phyloP scores from a whole-genome alignment of 1,284 basidiomycete genomes.

The Cutaneotrichosporon cavernicola region DNA sequence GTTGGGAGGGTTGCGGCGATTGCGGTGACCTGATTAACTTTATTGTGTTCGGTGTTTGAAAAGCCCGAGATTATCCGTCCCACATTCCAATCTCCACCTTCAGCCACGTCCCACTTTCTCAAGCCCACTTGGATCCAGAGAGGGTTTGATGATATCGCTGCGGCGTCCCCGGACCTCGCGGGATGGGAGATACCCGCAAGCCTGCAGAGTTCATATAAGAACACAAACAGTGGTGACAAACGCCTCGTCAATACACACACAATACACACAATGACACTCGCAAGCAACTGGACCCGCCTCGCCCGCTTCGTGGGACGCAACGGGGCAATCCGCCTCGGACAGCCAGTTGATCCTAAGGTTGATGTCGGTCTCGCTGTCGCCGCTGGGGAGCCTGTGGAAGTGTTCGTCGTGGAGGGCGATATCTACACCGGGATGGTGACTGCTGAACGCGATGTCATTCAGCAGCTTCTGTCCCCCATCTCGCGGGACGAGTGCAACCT shows the following conservation, averaged over 20 bases:
- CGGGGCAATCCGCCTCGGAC: conserved; percentile 31
- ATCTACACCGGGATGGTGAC: conserved; percentile 17
- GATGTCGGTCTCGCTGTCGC: conserved; percentile 52
- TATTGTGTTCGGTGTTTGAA: too few relatives aligned
- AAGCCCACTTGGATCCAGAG: too few relatives aligned
- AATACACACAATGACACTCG: conserved; percentile 14
- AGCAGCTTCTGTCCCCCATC: conserved; percentile 35
- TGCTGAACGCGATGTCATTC: conserved; percentile 10
- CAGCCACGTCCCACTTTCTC: too few relatives aligned
- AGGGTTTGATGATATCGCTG: too few relatives aligned
- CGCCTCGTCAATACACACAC: not conserved
- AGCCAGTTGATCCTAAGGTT: conserved; percentile 42
- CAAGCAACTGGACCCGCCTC: conserved; percentile 31
- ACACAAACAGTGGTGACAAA: too few relatives aligned
- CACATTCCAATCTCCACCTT: too few relatives aligned
- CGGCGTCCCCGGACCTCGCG: too few relatives aligned
- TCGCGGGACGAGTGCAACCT: conserved; percentile 38
- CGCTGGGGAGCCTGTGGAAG: conserved; percentile 22
- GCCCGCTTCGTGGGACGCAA: conserved; percentile 37
- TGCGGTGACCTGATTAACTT: too few relatives aligned
- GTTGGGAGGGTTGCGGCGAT: too few relatives aligned
- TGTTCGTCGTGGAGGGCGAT: conserved; percentile 24
- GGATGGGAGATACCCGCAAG: too few relatives aligned
- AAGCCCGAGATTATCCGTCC: too few relatives aligned
- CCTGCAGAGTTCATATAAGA: too few relatives aligned